These are phyloP conservation scores for Neurospora sp. DNA, from an alignment of 495 filamentous ascomycete species.

Conservation along the genomic window DNA sequence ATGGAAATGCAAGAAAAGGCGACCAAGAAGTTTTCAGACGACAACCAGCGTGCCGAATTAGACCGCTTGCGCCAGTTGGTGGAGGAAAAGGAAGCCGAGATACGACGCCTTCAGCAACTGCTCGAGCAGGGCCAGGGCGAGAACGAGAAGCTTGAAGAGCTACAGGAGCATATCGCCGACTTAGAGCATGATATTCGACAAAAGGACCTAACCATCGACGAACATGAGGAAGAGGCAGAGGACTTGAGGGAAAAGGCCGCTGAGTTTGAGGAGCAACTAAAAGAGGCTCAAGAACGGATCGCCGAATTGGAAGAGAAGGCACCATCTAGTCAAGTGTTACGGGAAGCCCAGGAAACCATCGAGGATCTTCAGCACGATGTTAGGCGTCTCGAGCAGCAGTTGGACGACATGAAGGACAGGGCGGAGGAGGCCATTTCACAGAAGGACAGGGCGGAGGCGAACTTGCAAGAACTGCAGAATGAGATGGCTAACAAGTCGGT, in stretches of 20 bases:
- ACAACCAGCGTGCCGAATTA: slow-evolving; percentile 48
- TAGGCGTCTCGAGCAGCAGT: slow-evolving; percentile 33
- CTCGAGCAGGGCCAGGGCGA: slow-evolving; percentile 41
- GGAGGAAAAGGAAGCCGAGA: slow-evolving; percentile 39
- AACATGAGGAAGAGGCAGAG: slow-evolving; percentile 35
- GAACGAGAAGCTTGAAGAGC: slow-evolving; percentile 34
- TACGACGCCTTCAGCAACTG: slow-evolving; percentile 42
- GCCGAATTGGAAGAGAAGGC: slow-evolving; percentile 54
- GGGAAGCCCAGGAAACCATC: slow-evolving; percentile 45
- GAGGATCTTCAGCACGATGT: slow-evolving; percentile 35
- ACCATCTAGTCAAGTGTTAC: slow-evolving; percentile 39
- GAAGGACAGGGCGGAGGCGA: slow-evolving; percentile 46
- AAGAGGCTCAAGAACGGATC: slow-evolving; percentile 46
- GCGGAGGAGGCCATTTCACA: slow-evolving; percentile 52
- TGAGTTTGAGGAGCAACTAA: slow-evolving; percentile 43
- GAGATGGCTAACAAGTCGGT: slow-evolving; percentile 74
- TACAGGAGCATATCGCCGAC: slow-evolving; percentile 50
- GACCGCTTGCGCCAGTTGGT: slow-evolving; percentile 43
- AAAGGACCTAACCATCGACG: slow-evolving; percentile 37
- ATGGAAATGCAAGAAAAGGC: slow-evolving; percentile 68
- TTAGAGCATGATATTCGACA: slow-evolving; percentile 49
- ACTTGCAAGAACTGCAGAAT: slow-evolving; percentile 58
- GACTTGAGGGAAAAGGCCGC: slow-evolving; percentile 37
- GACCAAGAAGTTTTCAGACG: slow-evolving; percentile 60
- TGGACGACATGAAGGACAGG: slow-evolving; percentile 49